These are phyloP conservation scores for Arabis hirsuta DNA, from an alignment of 345 rosid species.

Conservation along the genomic window DNA sequence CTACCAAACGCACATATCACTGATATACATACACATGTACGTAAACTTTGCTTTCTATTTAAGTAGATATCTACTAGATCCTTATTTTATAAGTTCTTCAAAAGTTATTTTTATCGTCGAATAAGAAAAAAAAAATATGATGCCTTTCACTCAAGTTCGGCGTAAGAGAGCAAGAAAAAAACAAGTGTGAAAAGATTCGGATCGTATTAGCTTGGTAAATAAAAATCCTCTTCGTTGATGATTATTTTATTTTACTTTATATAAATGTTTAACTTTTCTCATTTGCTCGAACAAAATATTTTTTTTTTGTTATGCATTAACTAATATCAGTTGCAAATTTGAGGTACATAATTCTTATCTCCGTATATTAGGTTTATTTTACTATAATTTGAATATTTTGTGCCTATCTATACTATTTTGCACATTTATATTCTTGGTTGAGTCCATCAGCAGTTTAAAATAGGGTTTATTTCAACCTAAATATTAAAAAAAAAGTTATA, in stretches of 20 bases:
- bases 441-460: not conserved
- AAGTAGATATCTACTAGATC: constrained; percentile 29
- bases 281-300: not conserved
- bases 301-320: not conserved
- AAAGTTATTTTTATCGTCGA: not conserved
- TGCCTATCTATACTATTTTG: not conserved
- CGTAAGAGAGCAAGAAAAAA: constrained; percentile 24
- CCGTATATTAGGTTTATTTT: not conserved
- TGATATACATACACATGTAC: constrained; percentile 17
- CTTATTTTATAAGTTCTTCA: constrained; percentile 21
- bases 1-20: constrained; percentile 22
- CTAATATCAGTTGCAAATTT: constrained; percentile 1
- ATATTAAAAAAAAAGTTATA: not conserved
- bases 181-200: not conserved
- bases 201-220: constrained; percentile 35
- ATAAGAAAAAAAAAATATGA: not conserved
- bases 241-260: constrained; percentile 1
- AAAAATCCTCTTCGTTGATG: not conserved
- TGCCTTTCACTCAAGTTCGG: constrained; percentile 7
- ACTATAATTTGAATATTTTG: not conserved
- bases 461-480: not conserved
- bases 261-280: constrained; percentile 24
- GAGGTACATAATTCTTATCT: not conserved
- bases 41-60: constrained; percentile 26
- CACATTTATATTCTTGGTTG: not conserved